These are phyloP conservation scores for Mortierella polycephala DNA, from an alignment of 371 early-diverging fungal species.

Conservation along the genomic window DNA sequence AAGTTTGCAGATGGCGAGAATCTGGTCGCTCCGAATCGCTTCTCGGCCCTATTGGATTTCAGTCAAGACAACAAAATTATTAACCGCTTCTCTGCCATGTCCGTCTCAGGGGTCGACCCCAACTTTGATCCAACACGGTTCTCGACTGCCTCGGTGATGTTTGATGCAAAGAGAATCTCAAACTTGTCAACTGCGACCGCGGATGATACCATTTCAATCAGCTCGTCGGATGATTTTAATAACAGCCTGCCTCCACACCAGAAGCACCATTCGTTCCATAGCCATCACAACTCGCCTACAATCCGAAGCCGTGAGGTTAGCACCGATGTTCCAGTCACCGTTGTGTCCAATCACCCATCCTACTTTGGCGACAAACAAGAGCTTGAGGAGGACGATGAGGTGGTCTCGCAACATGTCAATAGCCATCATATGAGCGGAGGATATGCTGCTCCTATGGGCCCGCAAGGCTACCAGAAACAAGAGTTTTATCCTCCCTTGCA, in stretches of 20 bases:
- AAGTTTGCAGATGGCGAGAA: constrained; percentile 38
- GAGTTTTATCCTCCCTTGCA: constrained; percentile 15
- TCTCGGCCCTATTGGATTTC: constrained; percentile 42
- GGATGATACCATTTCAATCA: constrained; percentile 24
- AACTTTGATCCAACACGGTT: constrained; percentile 38
- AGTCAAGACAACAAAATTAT: constrained; percentile 10
- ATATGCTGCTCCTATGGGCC: no score
- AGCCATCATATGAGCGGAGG: background rate
- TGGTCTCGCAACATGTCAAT: background rate
- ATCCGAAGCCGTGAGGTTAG: constrained; percentile 6
- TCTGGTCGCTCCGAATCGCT: constrained; percentile 39
- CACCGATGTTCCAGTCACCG: background rate
- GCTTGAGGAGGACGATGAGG: constrained; percentile 32
- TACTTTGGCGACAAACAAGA: constrained; percentile 43
- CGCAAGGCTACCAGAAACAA: constrained; percentile 6
- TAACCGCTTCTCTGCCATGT: constrained; percentile 29
- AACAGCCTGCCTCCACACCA: constrained; percentile 41
- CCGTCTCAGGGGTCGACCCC: constrained; percentile 15
- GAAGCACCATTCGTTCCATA: constrained; percentile 46
- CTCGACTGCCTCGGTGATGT: constrained; percentile 41
- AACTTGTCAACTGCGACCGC: constrained; percentile 17
- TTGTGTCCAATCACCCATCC: constrained; percentile 15
- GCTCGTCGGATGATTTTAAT: constrained; percentile 37
- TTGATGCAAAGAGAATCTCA: constrained; percentile 50
- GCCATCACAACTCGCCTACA: constrained; percentile 25